Conservation (phyloP, 768 basidiomycete species). For the Chalciporus sphaerocephalus region DNA sequence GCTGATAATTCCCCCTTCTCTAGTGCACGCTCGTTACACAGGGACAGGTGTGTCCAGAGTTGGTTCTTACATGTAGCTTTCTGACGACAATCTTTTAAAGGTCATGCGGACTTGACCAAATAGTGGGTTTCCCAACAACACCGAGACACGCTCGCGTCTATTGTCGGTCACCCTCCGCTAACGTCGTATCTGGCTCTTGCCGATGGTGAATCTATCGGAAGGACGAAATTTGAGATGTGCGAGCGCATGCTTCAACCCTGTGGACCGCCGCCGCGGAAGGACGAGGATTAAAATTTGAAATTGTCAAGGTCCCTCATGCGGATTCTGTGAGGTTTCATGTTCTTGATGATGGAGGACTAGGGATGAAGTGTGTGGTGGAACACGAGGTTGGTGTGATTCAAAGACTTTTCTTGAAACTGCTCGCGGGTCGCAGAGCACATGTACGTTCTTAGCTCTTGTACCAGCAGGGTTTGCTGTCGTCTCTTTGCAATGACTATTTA, state of each 20-base stretch:
- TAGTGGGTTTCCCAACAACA: slow-evolving; percentile 88
- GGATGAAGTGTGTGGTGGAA: too few species aligned
- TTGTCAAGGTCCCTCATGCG: background rate
- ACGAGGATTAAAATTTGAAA: slow-evolving; percentile 55
- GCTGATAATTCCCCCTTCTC: slow-evolving; percentile 12
- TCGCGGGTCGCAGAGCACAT: background rate
- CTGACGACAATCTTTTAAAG: slow-evolving; percentile 36
- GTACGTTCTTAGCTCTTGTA: background rate
- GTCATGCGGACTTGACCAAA: slow-evolving; percentile 95
- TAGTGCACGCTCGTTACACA: slow-evolving; percentile 94
- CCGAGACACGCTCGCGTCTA: slow-evolving; percentile 89
- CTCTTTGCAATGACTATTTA: background rate
- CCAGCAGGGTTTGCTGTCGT: too few species aligned
- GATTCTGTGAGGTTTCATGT: background rate
- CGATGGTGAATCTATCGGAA: slow-evolving; percentile 88
- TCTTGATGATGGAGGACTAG: too few species aligned
- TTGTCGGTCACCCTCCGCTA: slow-evolving; percentile 86
- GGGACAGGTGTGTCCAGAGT: slow-evolving; percentile 70
- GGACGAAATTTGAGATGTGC: slow-evolving; percentile 90
- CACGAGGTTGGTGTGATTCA: too few species aligned
- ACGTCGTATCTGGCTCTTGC: slow-evolving; percentile 87
- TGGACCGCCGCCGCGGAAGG: slow-evolving; percentile 86
- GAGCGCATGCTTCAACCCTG: slow-evolving; percentile 97
- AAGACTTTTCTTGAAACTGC: background rate
- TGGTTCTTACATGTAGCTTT: background rate